phyloP scores from a whole-genome alignment of 2,329 filamentous ascomycete genomes.

The Trematosphaeria pertusa region DNA sequence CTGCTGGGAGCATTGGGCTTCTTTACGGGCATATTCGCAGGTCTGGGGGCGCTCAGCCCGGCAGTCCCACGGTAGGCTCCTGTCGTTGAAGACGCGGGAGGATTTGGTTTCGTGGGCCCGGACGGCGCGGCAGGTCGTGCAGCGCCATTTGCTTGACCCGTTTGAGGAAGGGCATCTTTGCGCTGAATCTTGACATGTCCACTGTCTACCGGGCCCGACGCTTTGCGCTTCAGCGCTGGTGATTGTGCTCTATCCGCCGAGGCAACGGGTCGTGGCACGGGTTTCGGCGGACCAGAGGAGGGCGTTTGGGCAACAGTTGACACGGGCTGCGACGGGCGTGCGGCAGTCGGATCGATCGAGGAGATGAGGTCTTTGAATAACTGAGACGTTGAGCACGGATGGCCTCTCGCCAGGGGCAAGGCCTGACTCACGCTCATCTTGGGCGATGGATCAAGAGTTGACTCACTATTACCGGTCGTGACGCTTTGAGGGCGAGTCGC shows the following conservation, averaged over 20 bases:
- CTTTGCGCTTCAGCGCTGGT: slow-evolving; percentile 51
- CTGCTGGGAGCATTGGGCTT: slow-evolving; percentile 28
- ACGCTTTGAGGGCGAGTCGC: slow-evolving; percentile 39
- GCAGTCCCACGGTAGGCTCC: slow-evolving; percentile 50
- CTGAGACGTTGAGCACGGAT: slow-evolving; percentile 16
- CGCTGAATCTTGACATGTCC: slow-evolving; percentile 42
- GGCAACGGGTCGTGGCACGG: slow-evolving; percentile 34
- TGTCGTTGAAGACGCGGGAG: slow-evolving; percentile 25
- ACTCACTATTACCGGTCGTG: slow-evolving; percentile 48
- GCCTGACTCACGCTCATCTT: slow-evolving; percentile 48
- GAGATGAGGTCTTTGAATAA: slow-evolving; percentile 47
- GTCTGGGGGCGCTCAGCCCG: slow-evolving; percentile 31
- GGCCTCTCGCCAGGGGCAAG: neutral
- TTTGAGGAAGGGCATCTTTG: slow-evolving; percentile 34
- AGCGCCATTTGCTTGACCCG: slow-evolving; percentile 34
- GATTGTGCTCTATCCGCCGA: slow-evolving; percentile 38
- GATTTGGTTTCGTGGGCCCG: slow-evolving; percentile 30
- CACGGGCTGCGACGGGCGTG: slow-evolving; percentile 28
- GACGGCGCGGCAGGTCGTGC: slow-evolving; percentile 32
- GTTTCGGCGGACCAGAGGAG: slow-evolving; percentile 40
- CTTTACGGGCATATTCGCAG: slow-evolving; percentile 29
- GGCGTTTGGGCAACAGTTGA: slow-evolving; percentile 27
- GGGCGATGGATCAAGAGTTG: slow-evolving; percentile 38
- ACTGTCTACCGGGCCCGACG: slow-evolving; percentile 42
- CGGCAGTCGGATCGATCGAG: slow-evolving; percentile 43